These are phyloP conservation scores for Salisapilia sapeloensis DNA, from an alignment of 352 stramenopile species.

Conservation along the genomic window DNA sequence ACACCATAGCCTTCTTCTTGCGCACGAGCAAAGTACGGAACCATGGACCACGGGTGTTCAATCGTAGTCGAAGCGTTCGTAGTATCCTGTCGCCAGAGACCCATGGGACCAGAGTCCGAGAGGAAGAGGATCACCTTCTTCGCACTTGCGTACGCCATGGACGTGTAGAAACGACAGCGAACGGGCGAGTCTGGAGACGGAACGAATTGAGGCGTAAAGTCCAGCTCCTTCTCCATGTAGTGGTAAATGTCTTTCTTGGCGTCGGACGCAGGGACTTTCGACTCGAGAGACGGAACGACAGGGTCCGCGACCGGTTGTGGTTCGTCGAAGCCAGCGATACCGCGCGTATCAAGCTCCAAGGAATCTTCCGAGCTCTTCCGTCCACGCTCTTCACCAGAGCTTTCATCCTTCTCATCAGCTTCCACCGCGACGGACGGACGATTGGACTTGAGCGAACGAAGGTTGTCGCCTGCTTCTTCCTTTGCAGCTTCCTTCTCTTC, in stretches of 20 bases:
- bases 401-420: slow-evolving; percentile 17
- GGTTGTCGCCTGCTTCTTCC: slow-evolving; percentile 4
- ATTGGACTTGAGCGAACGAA: slow-evolving; percentile 1
- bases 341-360: slow-evolving; percentile 58
- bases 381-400: slow-evolving; percentile 6
- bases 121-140: slow-evolving; percentile 80
- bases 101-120: slow-evolving; percentile 69
- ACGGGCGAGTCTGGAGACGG: slow-evolving; percentile 75
- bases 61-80: slow-evolving; percentile 28
- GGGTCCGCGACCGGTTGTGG: slow-evolving; percentile 14
- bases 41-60: slow-evolving; percentile 82
- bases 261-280: slow-evolving; percentile 24
- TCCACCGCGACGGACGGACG: slow-evolving; percentile 5
- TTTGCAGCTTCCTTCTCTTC: slow-evolving; percentile 20
- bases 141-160: slow-evolving; percentile 75
- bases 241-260: slow-evolving; percentile 75
- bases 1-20: slow-evolving; percentile 78
- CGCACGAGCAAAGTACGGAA: slow-evolving; percentile 62
- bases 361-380: slow-evolving; percentile 67
- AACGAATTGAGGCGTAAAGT: slow-evolving; percentile 75
- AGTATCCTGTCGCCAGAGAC: slow-evolving; percentile 69
- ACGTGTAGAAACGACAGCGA: slow-evolving; percentile 75
- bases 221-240: slow-evolving; percentile 70
- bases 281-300: slow-evolving; percentile 11
- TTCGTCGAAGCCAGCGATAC: slow-evolving; percentile 62